Evolutionary conservation across 2,329 filamentous ascomycete species (phyloP), one percentile per base, ranked within the genome.

Genomic region (Epichloe gansuensis): DNA sequence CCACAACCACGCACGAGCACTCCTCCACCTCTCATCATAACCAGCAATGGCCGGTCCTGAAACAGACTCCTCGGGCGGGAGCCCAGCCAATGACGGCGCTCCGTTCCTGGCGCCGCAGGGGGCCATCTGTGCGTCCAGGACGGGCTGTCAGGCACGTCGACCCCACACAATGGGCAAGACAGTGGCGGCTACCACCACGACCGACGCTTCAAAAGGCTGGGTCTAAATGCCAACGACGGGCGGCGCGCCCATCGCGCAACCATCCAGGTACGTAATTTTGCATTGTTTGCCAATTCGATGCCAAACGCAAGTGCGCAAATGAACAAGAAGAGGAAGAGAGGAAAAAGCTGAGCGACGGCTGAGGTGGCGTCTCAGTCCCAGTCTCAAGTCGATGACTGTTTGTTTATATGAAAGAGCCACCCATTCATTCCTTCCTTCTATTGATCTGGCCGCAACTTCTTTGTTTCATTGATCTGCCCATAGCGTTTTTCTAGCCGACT

Each of bases 61-160:
- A 55, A 53, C 50, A 15, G 7, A 25, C 37, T 45, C 46, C 44
- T 23, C 25, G n/a, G 46, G 42, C 28, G 31, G 31, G 17, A 17
- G 21, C n/a, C 5, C 41, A 47, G 53, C 55, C 55, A 55, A 56
- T 55, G 50, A 42, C 34, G 38, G 13, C 11, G 35, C 28, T 46
- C 28, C 46, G 52, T 55, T 39, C 39, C 51, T 48, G 47, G 21
- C 44, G 37, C 25, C 49, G 31, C 52, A 45, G 37, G 46, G 17
- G 34, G 23, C 35, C 35, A 37, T 44, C 13, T 48, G 15, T 15
- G 37, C 47, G 12, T 35, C 25, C 52, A 35, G 42, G 41, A 6
- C 21, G 42, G 41, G 11, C 21, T 5, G 15, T 6, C 39, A 48
- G 43, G 42, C 43, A 44, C 49, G 23, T 34, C 44, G 23, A 4